These are phyloP conservation scores for Setaria viridis DNA, from an alignment of 202 grass and related monocot genomes.

Conservation along the genomic window DNA sequence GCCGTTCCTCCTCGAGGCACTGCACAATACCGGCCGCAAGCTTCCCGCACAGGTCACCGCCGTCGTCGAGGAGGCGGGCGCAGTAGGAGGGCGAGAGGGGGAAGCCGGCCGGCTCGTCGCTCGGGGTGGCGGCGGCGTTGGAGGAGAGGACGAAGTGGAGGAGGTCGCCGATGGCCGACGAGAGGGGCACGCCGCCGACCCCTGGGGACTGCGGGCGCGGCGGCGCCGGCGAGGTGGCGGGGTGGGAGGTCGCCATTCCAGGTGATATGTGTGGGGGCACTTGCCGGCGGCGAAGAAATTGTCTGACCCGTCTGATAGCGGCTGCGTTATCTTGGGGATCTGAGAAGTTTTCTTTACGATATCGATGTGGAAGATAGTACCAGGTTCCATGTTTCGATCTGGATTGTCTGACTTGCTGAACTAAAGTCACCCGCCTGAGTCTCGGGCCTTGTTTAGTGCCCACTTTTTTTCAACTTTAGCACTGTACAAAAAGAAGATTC, in stretches of 20 bases:
- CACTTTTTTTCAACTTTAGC: no score
- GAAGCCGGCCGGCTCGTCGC: conserved; percentile 5
- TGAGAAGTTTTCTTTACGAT: no score
- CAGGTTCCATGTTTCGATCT: neutral
- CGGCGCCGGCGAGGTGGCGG: neutral
- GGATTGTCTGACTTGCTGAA: no score
- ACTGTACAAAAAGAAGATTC: no score
- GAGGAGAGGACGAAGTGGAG: conserved; percentile 74
- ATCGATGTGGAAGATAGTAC: neutral
- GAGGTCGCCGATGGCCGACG: conserved; percentile 53
- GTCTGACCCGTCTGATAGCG: neutral
- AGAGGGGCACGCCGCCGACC: conserved; percentile 49
- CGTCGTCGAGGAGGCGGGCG: conserved; percentile 60
- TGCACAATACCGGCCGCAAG: conserved; percentile 45
- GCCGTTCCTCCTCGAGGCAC: conserved; percentile 50
- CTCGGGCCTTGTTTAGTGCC: no score
- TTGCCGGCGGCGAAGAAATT: neutral
- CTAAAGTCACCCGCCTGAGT: no score
- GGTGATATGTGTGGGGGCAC: neutral
- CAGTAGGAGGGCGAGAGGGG: conserved; percentile 57
- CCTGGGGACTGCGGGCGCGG: conserved; percentile 54
- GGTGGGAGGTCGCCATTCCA: neutral
- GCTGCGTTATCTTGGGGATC: no score
- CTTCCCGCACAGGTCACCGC: conserved; percentile 56
- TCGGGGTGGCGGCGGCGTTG: neutral